Evolutionary conservation across 2,329 filamentous ascomycete genomes (phyloP), one percentile per base, ranked within the genome.

Genomic region (Helotiales sp.): DNA sequence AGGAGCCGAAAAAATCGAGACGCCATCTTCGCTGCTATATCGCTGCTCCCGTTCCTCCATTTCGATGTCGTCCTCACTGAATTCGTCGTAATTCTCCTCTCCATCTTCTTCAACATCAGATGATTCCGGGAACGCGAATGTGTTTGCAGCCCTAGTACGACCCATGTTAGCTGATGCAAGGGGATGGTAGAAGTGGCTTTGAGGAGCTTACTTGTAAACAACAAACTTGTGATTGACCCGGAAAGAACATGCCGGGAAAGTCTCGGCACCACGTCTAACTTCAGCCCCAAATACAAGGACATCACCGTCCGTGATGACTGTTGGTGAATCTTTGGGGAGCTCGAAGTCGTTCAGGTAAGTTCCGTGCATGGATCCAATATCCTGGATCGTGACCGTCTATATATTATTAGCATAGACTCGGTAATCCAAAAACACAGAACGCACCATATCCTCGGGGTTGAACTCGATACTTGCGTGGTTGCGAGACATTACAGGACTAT

Each of bases 401-500:
- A 63, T 43, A 3, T 49, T 61, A 54, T 78, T 52, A 78, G 75
- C 54, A 24, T 6, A 45, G 8, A 6, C 5, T 15, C 20, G 5
- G 20, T 49, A 22, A 28, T 28, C 60, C 1, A 15, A 30, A 34
- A 40, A 50, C 54, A 54, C 15, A 37, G 50, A 22, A 64, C 79
- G 66, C 78, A 86, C 86, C 76, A 83, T 80, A 6, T 76, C 73
- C 1, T 81, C 76, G 10, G 81, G 72, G 58, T 85, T 79, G 4
- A 84, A 80, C 17, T 74, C 71, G 4, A 90, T 74, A 50, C 85
- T 78, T 17, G 90, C 91, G 78, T 93, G 91, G 11, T 86, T 77
- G 52, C 91, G 83, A 26, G 90, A 92, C 82, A 93, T 90, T 40
- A 93, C 90, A 0, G 90, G 87, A 65, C 87, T 90, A 70, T 92